phyloP scores from a whole-genome alignment of 2,329 filamentous ascomycete species.

The Pseudogymnoascus sp. region DNA sequence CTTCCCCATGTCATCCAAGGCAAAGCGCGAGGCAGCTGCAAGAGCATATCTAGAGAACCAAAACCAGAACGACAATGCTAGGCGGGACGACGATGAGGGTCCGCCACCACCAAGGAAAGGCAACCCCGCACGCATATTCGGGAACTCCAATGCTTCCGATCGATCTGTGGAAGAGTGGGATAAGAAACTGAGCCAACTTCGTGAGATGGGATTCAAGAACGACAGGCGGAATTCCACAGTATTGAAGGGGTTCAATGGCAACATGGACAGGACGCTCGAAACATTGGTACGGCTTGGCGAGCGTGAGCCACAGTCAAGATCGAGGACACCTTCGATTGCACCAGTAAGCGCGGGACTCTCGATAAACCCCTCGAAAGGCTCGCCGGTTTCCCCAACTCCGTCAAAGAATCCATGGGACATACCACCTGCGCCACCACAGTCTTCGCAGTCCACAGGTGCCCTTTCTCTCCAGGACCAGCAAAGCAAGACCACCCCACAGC shows the following conservation, averaged over 20 bases:
- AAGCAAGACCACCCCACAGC: constrained; percentile 24
- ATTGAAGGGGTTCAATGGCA: constrained; percentile 73
- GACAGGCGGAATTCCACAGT: constrained; percentile 72
- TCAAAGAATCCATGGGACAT: constrained; percentile 62
- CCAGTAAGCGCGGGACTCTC: constrained; percentile 24
- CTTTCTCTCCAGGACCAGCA: constrained; percentile 50
- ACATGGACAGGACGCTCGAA: constrained; percentile 79
- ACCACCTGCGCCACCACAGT: constrained; percentile 46
- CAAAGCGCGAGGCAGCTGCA: constrained; percentile 16
- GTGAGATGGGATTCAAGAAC: constrained; percentile 88
- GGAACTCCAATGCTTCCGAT: constrained; percentile 52
- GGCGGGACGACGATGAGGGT: constrained; percentile 19
- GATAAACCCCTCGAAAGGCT: constrained; percentile 22
- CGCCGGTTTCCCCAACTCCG: constrained; percentile 18
- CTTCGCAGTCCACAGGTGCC: constrained; percentile 56
- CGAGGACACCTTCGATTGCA: constrained; percentile 44
- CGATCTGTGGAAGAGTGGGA: constrained; percentile 46
- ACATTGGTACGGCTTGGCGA: constrained; percentile 76
- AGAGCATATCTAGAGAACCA: constrained; percentile 26
- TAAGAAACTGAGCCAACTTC: constrained; percentile 64
- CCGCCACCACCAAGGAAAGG: constrained; percentile 24
- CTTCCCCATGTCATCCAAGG: constrained; percentile 44
- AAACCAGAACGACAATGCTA: constrained; percentile 27
- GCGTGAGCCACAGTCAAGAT: constrained; percentile 39
- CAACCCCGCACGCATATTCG: constrained; percentile 62